These are phyloP conservation scores for Xerocomus potaroensis DNA, from an alignment of 768 basidiomycete genomes.

Conservation along the genomic window DNA sequence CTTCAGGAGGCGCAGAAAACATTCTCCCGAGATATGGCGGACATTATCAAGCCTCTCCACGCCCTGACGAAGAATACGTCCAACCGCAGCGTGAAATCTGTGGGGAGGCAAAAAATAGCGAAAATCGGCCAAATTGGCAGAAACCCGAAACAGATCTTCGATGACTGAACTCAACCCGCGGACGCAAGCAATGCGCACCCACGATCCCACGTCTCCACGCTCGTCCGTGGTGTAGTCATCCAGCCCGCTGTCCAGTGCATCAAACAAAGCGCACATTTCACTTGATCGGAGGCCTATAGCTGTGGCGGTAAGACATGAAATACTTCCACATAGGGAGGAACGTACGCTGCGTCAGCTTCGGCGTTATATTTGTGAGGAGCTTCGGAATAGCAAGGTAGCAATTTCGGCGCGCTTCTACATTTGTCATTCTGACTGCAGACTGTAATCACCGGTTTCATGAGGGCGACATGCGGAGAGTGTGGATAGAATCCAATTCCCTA, in stretches of 20 bases:
- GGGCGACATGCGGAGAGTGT: constrained; percentile 20
- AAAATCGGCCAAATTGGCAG: constrained; percentile 41
- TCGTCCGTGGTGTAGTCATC: constrained; percentile 92
- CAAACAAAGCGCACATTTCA: constrained; percentile 45
- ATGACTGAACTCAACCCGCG: constrained; percentile 55
- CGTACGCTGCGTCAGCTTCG: constrained; percentile 45
- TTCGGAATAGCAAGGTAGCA: constrained; percentile 43
- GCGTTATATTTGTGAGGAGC: constrained; percentile 43
- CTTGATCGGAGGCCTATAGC: constrained; percentile 45
- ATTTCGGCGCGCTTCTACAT: constrained; percentile 59
- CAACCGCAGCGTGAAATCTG: constrained; percentile 53
- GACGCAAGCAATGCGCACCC: constrained; percentile 81
- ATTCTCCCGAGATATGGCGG: constrained; percentile 70
- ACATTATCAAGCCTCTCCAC: constrained; percentile 91
- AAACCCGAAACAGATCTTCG: constrained; percentile 46
- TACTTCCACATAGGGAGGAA: constrained; percentile 11
- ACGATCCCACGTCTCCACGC: constrained; percentile 95
- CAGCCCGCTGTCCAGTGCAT: constrained; percentile 64
- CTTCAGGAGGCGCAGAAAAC: constrained; percentile 49
- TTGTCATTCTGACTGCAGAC: constrained; percentile 35
- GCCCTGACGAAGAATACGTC: constrained; percentile 80
- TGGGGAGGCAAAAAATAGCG: constrained; percentile 56
- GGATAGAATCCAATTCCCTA: constrained; percentile 31
- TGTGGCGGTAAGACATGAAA: constrained; percentile 9
- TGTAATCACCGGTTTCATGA: constrained; percentile 22